Base-by-base conservation (phyloP, 2,329 filamentous ascomycete species). In the Emmonsia crescens region DNA sequence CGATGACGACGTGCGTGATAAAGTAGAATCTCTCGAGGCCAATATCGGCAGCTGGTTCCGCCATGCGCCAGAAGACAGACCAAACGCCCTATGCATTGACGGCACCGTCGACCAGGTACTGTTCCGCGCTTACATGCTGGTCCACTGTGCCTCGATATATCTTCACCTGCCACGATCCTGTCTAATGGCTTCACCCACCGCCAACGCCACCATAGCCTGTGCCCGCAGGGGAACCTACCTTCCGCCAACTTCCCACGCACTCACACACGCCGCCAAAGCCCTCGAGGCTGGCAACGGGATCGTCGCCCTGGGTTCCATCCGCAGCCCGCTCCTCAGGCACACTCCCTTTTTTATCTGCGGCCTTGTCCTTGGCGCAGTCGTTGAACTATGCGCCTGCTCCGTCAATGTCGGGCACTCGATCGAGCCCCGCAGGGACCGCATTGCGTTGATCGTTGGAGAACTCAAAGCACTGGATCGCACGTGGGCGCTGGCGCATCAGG, bases 121-220 rank as follows among this genome's bases (percentile, higher is more conserved):
- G 74, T 96, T 96, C 76, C 90, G 95, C 72, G 91, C 89, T 0
- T 87, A 89, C 65, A 93, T 95, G 84, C 89, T 96, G 68, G 80
- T 82, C 59, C 78, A 83, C 62, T 76, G 75, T 56, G 79, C 81
- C 10, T 76, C 86, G 0, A 89, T 94, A 68, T 84, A 91, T 66
- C 81, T 94, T 21, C 89, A 94, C 71, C 87, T 92, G 66, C 89
- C 89, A 9, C 84, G 88, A 61, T 92, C 89, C 3, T 88, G 90
- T 67, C 80, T 93, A 58, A 78, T 71, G 59, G 89, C 81, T 72
- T 80, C 77, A 71, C 80, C 65, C 69, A 79, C 67, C 66, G 77
- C 65, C 69, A 79, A 72, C 1, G 70, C 75, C n/a, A 80, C 83
- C 62, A 78, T 80, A 16, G 75, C 76, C 57, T 77, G 75, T 64